These are phyloP conservation scores for Aspergillus baeticus DNA, from an alignment of 495 filamentous ascomycete species.

Conservation along the genomic window DNA sequence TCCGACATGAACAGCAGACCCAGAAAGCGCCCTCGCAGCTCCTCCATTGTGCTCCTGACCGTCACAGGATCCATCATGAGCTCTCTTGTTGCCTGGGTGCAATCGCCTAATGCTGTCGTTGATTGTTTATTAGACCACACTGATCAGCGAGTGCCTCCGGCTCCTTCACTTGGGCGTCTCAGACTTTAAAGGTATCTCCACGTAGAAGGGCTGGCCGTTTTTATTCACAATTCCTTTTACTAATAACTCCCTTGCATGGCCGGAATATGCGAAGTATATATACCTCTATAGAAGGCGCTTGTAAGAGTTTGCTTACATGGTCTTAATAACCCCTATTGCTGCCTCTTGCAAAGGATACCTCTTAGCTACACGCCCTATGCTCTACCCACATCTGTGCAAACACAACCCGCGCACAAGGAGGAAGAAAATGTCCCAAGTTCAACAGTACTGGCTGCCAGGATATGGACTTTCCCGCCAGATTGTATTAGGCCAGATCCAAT, in stretches of 20 bases:
- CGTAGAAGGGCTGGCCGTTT: slow-evolving; percentile 14
- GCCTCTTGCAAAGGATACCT: slow-evolving; percentile 1
- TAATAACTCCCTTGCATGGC: slow-evolving; percentile 19
- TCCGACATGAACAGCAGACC: slow-evolving; percentile 23
- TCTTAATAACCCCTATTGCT: slow-evolving; percentile 7
- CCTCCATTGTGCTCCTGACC: not conserved
- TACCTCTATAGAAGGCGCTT: slow-evolving; percentile 16
- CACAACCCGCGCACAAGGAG: not conserved
- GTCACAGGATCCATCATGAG: slow-evolving; percentile 11
- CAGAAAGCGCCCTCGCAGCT: slow-evolving; percentile 7
- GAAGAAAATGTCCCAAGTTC: slow-evolving; percentile 34
- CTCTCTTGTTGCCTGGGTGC: slow-evolving; percentile 9
- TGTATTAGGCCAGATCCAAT: slow-evolving; percentile 52
- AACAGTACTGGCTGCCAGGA: slow-evolving; percentile 55
- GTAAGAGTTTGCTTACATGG: slow-evolving; percentile 13
- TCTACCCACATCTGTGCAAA: slow-evolving; percentile 1
- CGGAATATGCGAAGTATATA: slow-evolving; percentile 15
- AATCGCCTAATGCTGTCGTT: slow-evolving; percentile 2
- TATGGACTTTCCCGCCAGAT: slow-evolving; percentile 53
- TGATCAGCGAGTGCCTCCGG: slow-evolving; percentile 11
- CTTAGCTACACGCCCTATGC: slow-evolving; percentile 1
- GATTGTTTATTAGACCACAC: slow-evolving; percentile 5
- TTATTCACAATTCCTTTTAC: slow-evolving; percentile 11
- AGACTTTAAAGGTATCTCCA: slow-evolving; percentile 15
- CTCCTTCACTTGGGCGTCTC: slow-evolving; percentile 3